These are phyloP conservation scores for Penicillium decumbens DNA, from an alignment of 2,329 filamentous ascomycete species.

Conservation along the genomic window DNA sequence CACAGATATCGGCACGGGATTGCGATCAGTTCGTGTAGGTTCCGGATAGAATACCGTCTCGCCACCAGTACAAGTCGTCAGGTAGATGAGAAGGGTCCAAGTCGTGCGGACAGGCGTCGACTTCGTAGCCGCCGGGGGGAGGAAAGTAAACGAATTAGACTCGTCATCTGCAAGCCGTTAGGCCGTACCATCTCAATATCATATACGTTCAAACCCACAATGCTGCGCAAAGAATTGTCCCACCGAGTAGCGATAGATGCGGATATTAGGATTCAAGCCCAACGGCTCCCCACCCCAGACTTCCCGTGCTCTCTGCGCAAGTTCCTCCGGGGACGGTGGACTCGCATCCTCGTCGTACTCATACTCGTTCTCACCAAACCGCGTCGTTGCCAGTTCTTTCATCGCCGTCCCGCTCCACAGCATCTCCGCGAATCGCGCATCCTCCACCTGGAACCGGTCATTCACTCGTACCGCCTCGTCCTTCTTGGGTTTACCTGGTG, in stretches of 20 bases:
- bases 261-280: constrained; percentile 83
- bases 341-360: constrained; percentile 16
- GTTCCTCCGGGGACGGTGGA: neutral
- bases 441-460: constrained; percentile 79
- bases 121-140: constrained; percentile 40
- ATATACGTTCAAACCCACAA: constrained; percentile 56
- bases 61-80: constrained; percentile 78
- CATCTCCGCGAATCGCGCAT: constrained; percentile 65
- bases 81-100: constrained; percentile 85
- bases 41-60: constrained; percentile 90
- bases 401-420: constrained; percentile 76
- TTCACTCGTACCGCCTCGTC: constrained; percentile 82
- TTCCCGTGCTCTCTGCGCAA: constrained; percentile 16
- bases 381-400: constrained; percentile 52
- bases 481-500: constrained; percentile 70
- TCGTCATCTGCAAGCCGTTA: constrained; percentile 66
- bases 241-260: constrained; percentile 78
- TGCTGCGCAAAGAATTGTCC: constrained; percentile 92
- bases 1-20: constrained; percentile 63
- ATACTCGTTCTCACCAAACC: constrained; percentile 30
- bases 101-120: constrained; percentile 64
- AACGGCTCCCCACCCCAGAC: constrained; percentile 75
- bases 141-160: constrained; percentile 65
- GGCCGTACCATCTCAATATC: no score
- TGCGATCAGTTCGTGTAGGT: constrained; percentile 41